Evolutionary conservation across 2,329 filamentous ascomycete species (phyloP).

Genomic region (Colletotrichum orbiculare): DNA sequence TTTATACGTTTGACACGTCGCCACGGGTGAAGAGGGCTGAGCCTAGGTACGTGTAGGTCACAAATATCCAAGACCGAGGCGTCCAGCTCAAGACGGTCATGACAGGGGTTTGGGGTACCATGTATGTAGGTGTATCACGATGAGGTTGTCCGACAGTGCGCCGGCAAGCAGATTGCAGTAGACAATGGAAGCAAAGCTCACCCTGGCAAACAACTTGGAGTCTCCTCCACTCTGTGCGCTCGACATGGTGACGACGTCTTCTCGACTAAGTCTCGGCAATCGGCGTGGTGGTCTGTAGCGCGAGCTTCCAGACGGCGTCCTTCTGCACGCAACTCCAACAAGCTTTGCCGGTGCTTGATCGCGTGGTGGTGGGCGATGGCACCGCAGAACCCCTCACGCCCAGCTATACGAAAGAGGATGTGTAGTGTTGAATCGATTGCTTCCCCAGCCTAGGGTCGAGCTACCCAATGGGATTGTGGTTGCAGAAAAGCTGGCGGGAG

Average conservation of each 20-base stretch:
- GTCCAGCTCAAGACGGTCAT: slow-evolving; percentile 1
- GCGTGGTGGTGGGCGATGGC: slow-evolving; percentile 33
- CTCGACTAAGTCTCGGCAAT: slow-evolving; percentile 1
- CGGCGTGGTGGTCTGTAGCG: slow-evolving; percentile 13
- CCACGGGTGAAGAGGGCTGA: not conserved
- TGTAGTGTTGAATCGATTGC: slow-evolving; percentile 27
- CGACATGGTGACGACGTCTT: slow-evolving; percentile 58
- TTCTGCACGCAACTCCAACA: slow-evolving; percentile 17
- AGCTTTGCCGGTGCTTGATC: slow-evolving; percentile 25
- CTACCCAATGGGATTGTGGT: slow-evolving; percentile 28
- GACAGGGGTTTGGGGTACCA: slow-evolving; percentile 15
- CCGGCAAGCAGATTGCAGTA: slow-evolving; percentile 11
- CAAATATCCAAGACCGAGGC: slow-evolving; percentile 1
- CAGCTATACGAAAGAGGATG: slow-evolving; percentile 12
- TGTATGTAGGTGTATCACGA: not conserved
- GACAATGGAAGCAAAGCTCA: slow-evolving; percentile 59
- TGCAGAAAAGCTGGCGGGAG: slow-evolving; percentile 34
- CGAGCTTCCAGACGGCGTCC: slow-evolving; percentile 20
- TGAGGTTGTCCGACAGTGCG: not conserved
- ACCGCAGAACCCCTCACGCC: slow-evolving; percentile 37
- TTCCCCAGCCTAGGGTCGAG: slow-evolving; percentile 19
- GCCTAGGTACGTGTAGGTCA: slow-evolving; percentile 2
- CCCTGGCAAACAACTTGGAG: slow-evolving; percentile 99
- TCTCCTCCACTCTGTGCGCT: slow-evolving; percentile 79
- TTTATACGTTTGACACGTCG: slow-evolving; percentile 6